These are phyloP conservation scores for Plasmodium inui DNA, from an alignment of 169 alveolate genomes.

Conservation along the genomic window DNA sequence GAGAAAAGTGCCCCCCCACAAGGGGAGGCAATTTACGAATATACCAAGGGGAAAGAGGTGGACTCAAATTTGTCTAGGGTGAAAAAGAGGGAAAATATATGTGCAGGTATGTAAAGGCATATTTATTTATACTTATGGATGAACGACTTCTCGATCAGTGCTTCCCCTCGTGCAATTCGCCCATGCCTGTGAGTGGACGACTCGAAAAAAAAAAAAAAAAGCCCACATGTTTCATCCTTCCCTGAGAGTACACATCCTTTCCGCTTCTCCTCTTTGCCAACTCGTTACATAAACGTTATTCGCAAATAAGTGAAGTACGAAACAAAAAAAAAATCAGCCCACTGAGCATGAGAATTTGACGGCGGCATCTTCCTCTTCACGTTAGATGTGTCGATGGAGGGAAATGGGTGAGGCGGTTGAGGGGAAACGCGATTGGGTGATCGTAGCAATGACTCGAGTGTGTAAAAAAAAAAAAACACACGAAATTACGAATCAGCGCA, in stretches of 20 bases:
- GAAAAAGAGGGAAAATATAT: background rate
- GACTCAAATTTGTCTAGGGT: background rate
- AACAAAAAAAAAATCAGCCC: background rate
- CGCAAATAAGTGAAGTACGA: background rate
- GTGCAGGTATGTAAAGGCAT: background rate
- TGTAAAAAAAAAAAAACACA: background rate
- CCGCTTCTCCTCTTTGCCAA: background rate
- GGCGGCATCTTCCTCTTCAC: background rate
- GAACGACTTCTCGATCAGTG: background rate
- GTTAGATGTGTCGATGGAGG: slow-evolving; percentile 1
- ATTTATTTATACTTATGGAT: background rate
- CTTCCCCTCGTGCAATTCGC: background rate
- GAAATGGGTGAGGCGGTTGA: background rate
- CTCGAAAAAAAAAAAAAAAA: background rate
- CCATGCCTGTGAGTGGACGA: background rate
- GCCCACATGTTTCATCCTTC: background rate
- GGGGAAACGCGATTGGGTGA: background rate
- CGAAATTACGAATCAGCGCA: background rate
- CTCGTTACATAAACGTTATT: background rate
- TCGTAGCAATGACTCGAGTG: background rate
- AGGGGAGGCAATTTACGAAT: background rate
- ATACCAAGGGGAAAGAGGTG: background rate
- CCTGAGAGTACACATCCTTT: background rate
- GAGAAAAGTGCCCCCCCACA: background rate
- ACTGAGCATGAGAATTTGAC: background rate